Percentiles rank a stretch among this genome's conserved stretches.
Evolutionary conservation across 768 basidiomycete species (phyloP).

Genomic region (Erythrobasidium yunnanense): DNA sequence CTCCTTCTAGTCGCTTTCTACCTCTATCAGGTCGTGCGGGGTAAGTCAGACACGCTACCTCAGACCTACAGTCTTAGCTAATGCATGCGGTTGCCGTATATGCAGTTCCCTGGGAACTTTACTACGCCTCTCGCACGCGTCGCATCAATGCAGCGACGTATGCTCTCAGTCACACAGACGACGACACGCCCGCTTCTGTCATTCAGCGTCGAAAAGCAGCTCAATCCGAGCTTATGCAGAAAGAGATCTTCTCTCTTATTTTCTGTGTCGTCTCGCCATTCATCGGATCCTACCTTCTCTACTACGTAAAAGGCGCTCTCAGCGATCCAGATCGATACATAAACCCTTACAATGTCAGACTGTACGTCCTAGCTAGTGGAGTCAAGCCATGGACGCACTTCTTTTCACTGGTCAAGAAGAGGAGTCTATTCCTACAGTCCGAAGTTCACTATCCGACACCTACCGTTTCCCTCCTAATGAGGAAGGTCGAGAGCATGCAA

Average conservation of each 20-base stretch:
- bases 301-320: constrained; percentile 29
- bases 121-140: constrained; percentile 36
- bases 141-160: constrained; percentile 25
- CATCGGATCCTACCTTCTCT: constrained; percentile 30
- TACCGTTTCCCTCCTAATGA: constrained; percentile 31
- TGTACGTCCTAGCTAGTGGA: constrained; percentile 36
- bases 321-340: constrained; percentile 38
- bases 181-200: neutral
- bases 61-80: neutral
- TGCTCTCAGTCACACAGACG: neutral
- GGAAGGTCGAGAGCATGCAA: constrained; percentile 33
- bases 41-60: constrained; percentile 19
- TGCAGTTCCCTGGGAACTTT: constrained; percentile 40
- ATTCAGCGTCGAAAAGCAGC: constrained; percentile 22
- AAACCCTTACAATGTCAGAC: constrained; percentile 35
- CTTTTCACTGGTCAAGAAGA: constrained; percentile 30
- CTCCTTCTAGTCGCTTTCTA: constrained; percentile 38
- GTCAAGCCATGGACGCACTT: constrained; percentile 37
- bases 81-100: neutral
- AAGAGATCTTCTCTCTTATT: constrained; percentile 32
- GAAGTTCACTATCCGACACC: constrained; percentile 34
- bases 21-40: constrained; percentile 39
- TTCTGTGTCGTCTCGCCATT: constrained; percentile 34
- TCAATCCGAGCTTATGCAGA: constrained; percentile 26
- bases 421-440: constrained; percentile 34